Evolutionary conservation across 73 alveolate genomes (phyloP).

Genomic region (Symbiodinium natans): DNA sequence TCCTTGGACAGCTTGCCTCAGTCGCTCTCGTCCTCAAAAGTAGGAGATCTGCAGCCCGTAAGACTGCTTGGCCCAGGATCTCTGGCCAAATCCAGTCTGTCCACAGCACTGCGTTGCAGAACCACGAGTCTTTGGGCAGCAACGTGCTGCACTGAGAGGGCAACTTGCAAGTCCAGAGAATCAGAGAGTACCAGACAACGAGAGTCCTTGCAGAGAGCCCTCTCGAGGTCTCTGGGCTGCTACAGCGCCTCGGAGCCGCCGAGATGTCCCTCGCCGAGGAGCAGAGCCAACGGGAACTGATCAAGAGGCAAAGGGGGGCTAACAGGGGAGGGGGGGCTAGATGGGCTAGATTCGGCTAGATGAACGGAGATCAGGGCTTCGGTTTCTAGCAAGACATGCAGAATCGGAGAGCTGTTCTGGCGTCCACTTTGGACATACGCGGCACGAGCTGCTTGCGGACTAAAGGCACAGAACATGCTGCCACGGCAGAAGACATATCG

Average conservation of each 20-base stretch:
- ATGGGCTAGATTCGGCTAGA: no score
- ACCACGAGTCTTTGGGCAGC: slow-evolving; percentile 59
- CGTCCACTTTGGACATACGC: not conserved
- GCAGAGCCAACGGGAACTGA: slow-evolving; percentile 51
- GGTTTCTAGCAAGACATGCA: no score
- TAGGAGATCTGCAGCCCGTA: no score
- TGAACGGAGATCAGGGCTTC: no score
- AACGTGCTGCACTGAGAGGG: not conserved
- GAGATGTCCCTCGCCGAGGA: slow-evolving; percentile 78
- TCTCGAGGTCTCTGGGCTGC: slow-evolving; percentile 47
- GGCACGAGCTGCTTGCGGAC: no score
- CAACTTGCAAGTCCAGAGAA: no score
- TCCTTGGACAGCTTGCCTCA: not conserved
- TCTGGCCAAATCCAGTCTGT: not conserved
- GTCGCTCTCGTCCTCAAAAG: no score
- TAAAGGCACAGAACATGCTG: no score
- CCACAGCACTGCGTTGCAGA: slow-evolving; percentile 23
- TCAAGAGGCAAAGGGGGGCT: slow-evolving; percentile 25
- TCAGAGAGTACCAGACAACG: no score
- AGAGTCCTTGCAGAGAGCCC: not conserved
- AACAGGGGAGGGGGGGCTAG: no score
- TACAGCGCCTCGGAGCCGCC: slow-evolving; percentile 36
- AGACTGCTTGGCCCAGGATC: not conserved
- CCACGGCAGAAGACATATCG: no score
- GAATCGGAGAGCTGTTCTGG: not conserved